Evolutionary conservation across 192 early-diverging fungal species (phyloP).

Genomic region (Podila minutissima): DNA sequence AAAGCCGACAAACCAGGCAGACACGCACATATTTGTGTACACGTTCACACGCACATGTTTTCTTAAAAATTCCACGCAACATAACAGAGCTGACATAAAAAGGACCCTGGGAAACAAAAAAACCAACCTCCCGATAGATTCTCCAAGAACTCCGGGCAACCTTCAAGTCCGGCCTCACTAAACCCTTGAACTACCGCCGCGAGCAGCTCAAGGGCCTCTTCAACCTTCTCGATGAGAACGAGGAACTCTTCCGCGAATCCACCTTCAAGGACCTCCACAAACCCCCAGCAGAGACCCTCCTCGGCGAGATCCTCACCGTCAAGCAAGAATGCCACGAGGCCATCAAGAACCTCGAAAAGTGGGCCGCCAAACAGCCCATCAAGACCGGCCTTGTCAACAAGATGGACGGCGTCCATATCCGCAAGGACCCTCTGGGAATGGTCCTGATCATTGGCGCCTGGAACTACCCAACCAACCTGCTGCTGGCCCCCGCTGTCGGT

Average conservation of each 20-base stretch:
- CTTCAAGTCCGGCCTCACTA: slow-evolving; percentile 53
- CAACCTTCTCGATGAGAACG: slow-evolving; percentile 67
- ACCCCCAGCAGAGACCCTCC: slow-evolving; percentile 59
- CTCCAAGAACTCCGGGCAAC: slow-evolving; percentile 47
- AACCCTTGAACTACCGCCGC: slow-evolving; percentile 59
- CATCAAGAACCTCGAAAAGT: slow-evolving; percentile 68
- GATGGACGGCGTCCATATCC: slow-evolving; percentile 61
- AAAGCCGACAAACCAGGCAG: too few relatives aligned
- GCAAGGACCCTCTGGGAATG: slow-evolving; percentile 71
- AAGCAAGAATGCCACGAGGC: slow-evolving; percentile 56
- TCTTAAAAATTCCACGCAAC: neutral
- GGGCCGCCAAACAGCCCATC: slow-evolving; percentile 60
- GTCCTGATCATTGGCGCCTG: slow-evolving; percentile 60
- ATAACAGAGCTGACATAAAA: neutral
- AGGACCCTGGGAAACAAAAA: neutral
- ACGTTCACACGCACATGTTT: neutral
- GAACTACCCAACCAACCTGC: slow-evolving; percentile 69
- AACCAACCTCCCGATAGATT: slow-evolving; percentile 15
- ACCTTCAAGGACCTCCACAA: slow-evolving; percentile 68
- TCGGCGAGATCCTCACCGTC: slow-evolving; percentile 63
- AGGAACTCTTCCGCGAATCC: slow-evolving; percentile 62
- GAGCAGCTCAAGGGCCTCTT: slow-evolving; percentile 73
- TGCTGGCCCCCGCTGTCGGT: slow-evolving; percentile 77
- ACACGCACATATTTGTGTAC: too few relatives aligned
- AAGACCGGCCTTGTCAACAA: slow-evolving; percentile 52